Evolutionary conservation across 495 filamentous ascomycete species (phyloP), one percentile per base, ranked within the genome.

Genomic region (Echria macrotheca): DNA sequence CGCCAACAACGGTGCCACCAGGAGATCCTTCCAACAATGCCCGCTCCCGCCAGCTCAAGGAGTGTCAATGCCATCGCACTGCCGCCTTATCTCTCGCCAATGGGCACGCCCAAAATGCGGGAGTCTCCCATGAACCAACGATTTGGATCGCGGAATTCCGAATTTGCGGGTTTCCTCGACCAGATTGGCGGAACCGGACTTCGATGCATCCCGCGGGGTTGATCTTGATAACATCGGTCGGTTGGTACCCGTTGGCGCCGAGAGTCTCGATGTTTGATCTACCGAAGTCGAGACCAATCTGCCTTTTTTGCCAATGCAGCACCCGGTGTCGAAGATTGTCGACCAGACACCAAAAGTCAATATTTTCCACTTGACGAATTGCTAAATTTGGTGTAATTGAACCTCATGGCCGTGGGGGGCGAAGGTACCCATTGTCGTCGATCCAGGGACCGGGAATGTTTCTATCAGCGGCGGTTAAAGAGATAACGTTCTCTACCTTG

Each of bases 41-140:
- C 25, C 12, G 19, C 2, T 11, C 12, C 14, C 14, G 8, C 23
- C 28, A 28, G 15, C 26, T 49, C 37, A n/a, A n/a, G n/a, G n/a
- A n/a, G n/a, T n/a, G n/a, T n/a, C n/a, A n/a, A 52, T 44, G 49
- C 49, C 6, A 26, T 36, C 5, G 5, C 12, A 2, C 22, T 10
- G 17, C 17, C 21, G 12, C 41, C 24, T 32, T 52, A 52, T 52
- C 49, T 52, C 41, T 52, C 49, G 33, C 49, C 49, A 52, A 52
- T 52, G 22, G 32, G 32, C 26, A 17, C 10, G 15, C 26, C 26
- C n/a, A n/a, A 39, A 39, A 15, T n/a, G 25, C 15, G 11, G 24
- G 9, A 17, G 23, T 12, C 28, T 29, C 31, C 42, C 45, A 48
- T 37, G 35, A 48, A 39, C 19, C 36, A n/a, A n/a, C n/a, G n/a